These are phyloP conservation scores for Blumeria graminis DNA, from an alignment of 2,329 filamentous ascomycete species.

Conservation along the genomic window DNA sequence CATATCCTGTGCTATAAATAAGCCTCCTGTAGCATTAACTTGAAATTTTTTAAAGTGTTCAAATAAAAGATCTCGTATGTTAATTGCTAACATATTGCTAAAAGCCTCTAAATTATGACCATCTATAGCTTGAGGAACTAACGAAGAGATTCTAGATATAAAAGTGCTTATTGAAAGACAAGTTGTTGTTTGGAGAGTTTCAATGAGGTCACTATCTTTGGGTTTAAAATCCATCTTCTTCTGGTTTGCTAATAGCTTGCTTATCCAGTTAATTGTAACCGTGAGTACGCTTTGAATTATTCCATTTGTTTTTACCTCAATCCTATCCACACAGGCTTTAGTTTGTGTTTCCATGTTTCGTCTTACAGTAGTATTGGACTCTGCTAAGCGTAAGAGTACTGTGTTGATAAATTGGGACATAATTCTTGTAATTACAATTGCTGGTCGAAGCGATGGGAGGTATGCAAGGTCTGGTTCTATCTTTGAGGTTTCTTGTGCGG, in stretches of 20 bases:
- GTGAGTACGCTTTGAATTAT: constrained; percentile 47
- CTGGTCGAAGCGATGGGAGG: constrained; percentile 51
- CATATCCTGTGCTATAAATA: constrained; percentile 93
- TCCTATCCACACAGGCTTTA: constrained; percentile 29
- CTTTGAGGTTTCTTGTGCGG: constrained; percentile 54
- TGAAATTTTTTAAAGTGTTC: constrained; percentile 89
- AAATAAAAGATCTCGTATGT: constrained; percentile 54
- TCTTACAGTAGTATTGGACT: constrained; percentile 67
- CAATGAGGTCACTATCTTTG: constrained; percentile 39
- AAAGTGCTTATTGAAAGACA: constrained; percentile 66
- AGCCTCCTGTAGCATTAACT: constrained; percentile 75
- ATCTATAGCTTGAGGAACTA: constrained; percentile 46
- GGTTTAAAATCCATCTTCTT: constrained; percentile 49
- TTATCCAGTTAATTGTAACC: constrained; percentile 36
- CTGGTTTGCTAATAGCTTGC: constrained; percentile 36
- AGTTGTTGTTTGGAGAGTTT: constrained; percentile 65
- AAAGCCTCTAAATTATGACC: constrained; percentile 67
- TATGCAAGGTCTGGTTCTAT: constrained; percentile 73
- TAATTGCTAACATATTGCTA: constrained; percentile 59
- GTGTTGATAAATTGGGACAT: constrained; percentile 83
- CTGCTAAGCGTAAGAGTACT: constrained; percentile 71
- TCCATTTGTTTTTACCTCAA: constrained; percentile 44
- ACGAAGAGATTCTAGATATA: constrained; percentile 39
- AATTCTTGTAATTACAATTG: constrained; percentile 73
- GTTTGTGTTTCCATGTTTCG: constrained; percentile 46